Conservation (phyloP, 139 green algal species). For the Marvania coccoides region DNA sequence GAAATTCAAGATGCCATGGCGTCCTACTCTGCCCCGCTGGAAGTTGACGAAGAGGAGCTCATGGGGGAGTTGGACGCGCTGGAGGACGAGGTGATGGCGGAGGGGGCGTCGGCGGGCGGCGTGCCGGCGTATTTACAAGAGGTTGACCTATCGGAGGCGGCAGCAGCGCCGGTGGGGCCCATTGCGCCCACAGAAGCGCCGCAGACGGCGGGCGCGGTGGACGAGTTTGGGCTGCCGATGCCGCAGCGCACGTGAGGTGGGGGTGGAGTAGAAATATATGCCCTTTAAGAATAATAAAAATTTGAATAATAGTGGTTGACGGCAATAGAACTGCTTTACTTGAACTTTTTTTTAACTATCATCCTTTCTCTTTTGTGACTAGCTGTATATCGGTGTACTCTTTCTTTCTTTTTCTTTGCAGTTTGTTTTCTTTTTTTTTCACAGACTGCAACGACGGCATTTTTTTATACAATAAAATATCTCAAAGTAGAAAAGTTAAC, state of each 20-base stretch:
- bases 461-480: too few relatives aligned
- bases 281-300: too few relatives aligned
- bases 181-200: neutral
- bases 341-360: too few relatives aligned
- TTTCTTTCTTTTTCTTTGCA: too few relatives aligned
- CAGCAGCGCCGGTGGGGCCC: constrained; percentile 28
- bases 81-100: constrained; percentile 50
- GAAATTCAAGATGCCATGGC: constrained; percentile 91
- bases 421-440: too few relatives aligned
- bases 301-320: too few relatives aligned
- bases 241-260: constrained; percentile 37
- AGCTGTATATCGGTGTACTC: too few relatives aligned
- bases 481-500: too few relatives aligned
- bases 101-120: constrained; percentile 1
- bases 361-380: too few relatives aligned
- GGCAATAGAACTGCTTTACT: too few relatives aligned
- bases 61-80: constrained; percentile 95
- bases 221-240: constrained; percentile 44
- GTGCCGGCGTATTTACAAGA: constrained; percentile 72
- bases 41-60: constrained; percentile 94
- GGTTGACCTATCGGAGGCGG: constrained; percentile 50
- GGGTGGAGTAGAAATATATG: too few relatives aligned
- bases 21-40: constrained; percentile 83
- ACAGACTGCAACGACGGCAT: too few relatives aligned
- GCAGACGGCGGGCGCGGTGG: constrained; percentile 15